Percentiles rank a stretch among this genome's conserved stretches.
Evolutionary conservation across 805 yeast species (phyloP).

Genomic region (Danielia oregonensis): DNA sequence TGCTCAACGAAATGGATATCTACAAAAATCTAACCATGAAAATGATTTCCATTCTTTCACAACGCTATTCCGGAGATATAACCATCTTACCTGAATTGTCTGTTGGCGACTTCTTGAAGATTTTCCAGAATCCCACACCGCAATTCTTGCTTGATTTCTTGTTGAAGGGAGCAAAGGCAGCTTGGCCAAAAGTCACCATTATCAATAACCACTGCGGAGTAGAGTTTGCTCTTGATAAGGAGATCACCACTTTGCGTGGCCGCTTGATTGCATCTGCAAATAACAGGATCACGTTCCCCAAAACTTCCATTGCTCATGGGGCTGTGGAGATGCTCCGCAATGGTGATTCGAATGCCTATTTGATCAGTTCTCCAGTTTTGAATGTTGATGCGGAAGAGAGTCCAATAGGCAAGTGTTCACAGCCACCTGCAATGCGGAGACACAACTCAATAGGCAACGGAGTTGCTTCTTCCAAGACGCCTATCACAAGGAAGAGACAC

Average conservation of each 20-base stretch:
- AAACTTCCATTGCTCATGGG: conserved; percentile 1
- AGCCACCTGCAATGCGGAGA: conserved; percentile 21
- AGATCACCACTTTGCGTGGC: conserved; percentile 66
- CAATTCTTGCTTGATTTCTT: conserved; percentile 67
- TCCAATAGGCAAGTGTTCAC: neutral
- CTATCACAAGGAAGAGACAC: conserved; percentile 6
- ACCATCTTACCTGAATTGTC: conserved; percentile 82
- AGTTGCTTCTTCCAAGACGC: neutral
- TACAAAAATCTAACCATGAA: conserved; percentile 71
- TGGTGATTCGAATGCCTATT: conserved; percentile 9
- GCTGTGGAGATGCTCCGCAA: neutral
- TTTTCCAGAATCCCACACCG: conserved; percentile 79
- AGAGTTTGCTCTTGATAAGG: conserved; percentile 80
- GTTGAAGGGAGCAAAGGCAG: conserved; percentile 81
- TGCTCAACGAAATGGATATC: conserved; percentile 73
- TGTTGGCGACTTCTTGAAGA: conserved; percentile 52
- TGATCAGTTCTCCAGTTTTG: conserved; percentile 13
- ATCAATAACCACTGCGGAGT: conserved; percentile 87
- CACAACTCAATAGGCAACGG: conserved; percentile 16
- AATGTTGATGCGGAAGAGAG: conserved; percentile 2
- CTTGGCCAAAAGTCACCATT: conserved; percentile 89
- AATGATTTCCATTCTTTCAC: conserved; percentile 71
- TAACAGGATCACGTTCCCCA: conserved; percentile 11
- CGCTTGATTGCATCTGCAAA: conserved; percentile 43
- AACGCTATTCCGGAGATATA: conserved; percentile 88